Percentiles rank a stretch among this genome's conserved stretches.
These are phyloP conservation scores for Amanita pallidorosea DNA, from an alignment of 768 basidiomycete genomes.

Conservation along the genomic window DNA sequence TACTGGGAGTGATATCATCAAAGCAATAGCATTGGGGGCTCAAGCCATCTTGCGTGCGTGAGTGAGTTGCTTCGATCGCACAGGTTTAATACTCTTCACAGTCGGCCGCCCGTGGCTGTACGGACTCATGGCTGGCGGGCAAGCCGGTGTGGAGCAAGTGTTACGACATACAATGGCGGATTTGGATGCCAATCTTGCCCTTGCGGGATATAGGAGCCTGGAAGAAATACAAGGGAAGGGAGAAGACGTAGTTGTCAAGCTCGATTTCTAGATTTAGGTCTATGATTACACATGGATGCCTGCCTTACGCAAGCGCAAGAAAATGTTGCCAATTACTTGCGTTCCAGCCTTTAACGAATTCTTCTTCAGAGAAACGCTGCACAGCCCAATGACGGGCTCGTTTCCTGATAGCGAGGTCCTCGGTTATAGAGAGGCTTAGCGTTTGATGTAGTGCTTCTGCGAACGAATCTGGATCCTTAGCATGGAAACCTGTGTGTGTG, in stretches of 20 bases:
- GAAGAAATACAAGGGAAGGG: slow-evolving; percentile 54
- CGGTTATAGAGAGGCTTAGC: slow-evolving; percentile 41
- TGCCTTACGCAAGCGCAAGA: slow-evolving; percentile 7
- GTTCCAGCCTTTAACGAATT: slow-evolving; percentile 73
- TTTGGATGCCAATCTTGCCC: slow-evolving; percentile 51
- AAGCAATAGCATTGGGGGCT: slow-evolving; percentile 80
- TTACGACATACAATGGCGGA: slow-evolving; percentile 59
- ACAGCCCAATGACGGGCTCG: slow-evolving; percentile 65
- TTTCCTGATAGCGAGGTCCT: slow-evolving; percentile 51
- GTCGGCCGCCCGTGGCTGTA: slow-evolving; percentile 73
- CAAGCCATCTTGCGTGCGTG: slow-evolving; percentile 63
- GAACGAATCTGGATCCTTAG: slow-evolving; percentile 51
- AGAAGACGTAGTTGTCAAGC: slow-evolving; percentile 36
- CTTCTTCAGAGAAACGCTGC: slow-evolving; percentile 62
- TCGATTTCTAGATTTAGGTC: slow-evolving; percentile 18
- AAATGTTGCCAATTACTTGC: slow-evolving; percentile 45
- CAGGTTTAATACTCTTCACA: slow-evolving; percentile 14
- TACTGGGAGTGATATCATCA: slow-evolving; percentile 74
- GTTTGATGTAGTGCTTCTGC: slow-evolving; percentile 56
- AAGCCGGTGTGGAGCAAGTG: slow-evolving; percentile 68
- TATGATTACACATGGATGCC: background rate
- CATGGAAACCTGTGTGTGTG: slow-evolving; percentile 59
- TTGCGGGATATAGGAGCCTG: slow-evolving; percentile 47
- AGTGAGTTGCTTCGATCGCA: background rate
- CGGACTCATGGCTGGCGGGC: slow-evolving; percentile 58